Evolutionary conservation across 768 basidiomycete species (phyloP), one percentile per base, ranked within the genome.

Genomic region (Crucibulum laeve): DNA sequence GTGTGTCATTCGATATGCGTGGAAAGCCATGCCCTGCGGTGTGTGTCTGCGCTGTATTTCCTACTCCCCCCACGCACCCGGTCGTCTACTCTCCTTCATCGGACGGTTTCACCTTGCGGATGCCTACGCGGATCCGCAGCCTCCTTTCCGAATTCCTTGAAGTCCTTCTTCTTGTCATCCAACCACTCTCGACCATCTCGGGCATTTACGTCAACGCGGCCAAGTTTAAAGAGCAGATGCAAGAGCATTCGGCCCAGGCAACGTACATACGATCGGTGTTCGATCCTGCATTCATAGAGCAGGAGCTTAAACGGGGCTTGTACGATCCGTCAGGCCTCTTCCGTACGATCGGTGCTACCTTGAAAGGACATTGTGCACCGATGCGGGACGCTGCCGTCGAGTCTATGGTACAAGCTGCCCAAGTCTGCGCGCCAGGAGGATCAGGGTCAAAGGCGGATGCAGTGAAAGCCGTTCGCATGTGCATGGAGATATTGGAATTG

Each of bases 291-390:
- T 74, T 90, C 46, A 87, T 95, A 47, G 77, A 84, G 57, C 86
- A 88, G 60, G 89, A 94, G 65, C 77, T 92, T 52, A 74, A 70
- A 42, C 84, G 84, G 49, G 74, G 77, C 25, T 66, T 88, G 6
- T 91, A 90, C 58, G 88, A 92, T 65, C 80, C 88, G 19, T 77
- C 81, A 5, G 80, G 80, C 7, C 73, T 94, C 37, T 91, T 95
- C 65, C 59, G 72, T 36, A 79, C 82, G 46, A 82, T 96, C 47
- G 91, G 90, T 11, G 71, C 78, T 49, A 85, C 86, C 14, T 74
- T 95, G 49, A 91, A 94, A 62, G 80, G 81, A 25, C 92, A 96
- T 54, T 95, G 93, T 49, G 93, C 93, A 4, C 93, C 93, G 11
- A 93, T 95, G 83, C 73, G 93, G 25, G 93, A 96, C 63, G 75